Conservation (phyloP, 73 alveolate genomes). For the Tetrahymena borealis region DNA sequence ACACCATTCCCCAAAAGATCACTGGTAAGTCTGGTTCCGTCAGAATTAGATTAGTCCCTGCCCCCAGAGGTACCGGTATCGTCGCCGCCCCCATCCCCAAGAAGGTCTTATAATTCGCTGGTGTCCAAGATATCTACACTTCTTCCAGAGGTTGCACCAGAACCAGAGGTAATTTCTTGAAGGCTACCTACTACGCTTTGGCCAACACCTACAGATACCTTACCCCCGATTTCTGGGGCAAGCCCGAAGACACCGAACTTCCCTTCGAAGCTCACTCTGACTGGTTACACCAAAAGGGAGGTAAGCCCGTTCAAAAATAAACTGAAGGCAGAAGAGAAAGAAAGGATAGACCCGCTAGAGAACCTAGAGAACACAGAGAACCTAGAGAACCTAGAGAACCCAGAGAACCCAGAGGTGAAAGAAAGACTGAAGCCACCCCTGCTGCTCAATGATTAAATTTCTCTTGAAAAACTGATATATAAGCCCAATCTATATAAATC, state of each 20-base stretch:
- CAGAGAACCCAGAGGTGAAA: background rate
- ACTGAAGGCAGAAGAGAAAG: background rate
- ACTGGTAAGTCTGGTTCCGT: slow-evolving; percentile 99
- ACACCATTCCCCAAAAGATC: slow-evolving; percentile 97
- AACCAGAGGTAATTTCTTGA: slow-evolving; percentile 97
- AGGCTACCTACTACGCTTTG: slow-evolving; percentile 98
- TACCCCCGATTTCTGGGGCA: slow-evolving; percentile 99
- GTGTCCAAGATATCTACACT: slow-evolving; percentile 98
- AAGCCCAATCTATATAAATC: background rate
- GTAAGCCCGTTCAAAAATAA: background rate
- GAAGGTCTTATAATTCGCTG: slow-evolving; percentile 98
- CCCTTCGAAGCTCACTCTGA: slow-evolving; percentile 84
- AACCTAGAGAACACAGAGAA: background rate
- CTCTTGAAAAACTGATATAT: background rate
- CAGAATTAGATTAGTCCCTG: slow-evolving; percentile 99
- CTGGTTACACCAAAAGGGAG: slow-evolving; percentile 23
- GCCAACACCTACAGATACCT: slow-evolving; percentile 92
- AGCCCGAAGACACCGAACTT: slow-evolving; percentile 58
- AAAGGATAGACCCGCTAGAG: background rate
- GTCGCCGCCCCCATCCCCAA: slow-evolving; percentile 99
- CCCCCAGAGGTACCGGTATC: slow-evolving; percentile 99
- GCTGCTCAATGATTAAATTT: background rate
- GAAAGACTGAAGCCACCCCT: background rate
- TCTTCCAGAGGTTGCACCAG: slow-evolving; percentile 95
- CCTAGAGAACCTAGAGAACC: background rate